Percentiles rank a stretch among this genome's conserved stretches.
phyloP scores from a whole-genome alignment of 768 basidiomycete genomes.

The Lactarius evosmus region DNA sequence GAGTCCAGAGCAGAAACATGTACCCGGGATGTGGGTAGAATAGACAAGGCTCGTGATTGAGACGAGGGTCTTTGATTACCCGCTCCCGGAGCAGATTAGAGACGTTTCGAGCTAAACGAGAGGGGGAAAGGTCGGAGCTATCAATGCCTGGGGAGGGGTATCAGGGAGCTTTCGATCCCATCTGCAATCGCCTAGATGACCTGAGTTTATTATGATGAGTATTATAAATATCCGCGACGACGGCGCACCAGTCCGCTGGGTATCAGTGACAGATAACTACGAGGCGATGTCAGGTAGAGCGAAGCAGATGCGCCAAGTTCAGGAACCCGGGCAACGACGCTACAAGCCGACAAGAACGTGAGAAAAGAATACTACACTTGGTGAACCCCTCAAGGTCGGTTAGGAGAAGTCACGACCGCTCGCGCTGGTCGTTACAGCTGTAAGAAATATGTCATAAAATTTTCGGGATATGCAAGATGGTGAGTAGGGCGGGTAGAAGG shows the following conservation, averaged over 20 bases:
- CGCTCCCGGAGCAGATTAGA: background rate
- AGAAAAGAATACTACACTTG: background rate
- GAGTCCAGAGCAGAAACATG: background rate
- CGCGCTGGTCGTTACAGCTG: background rate
- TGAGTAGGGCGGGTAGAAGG: background rate
- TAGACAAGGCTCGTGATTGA: background rate
- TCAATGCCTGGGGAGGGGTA: background rate
- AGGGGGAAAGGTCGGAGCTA: background rate
- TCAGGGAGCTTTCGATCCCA: constrained; percentile 10
- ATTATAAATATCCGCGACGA: constrained; percentile 7
- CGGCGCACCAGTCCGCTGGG: constrained; percentile 6
- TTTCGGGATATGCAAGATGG: background rate
- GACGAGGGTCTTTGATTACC: background rate
- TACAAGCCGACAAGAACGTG: constrained; percentile 17
- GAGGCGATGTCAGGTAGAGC: constrained; percentile 1
- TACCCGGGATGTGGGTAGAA: background rate
- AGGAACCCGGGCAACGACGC: background rate
- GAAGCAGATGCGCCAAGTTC: constrained; percentile 14
- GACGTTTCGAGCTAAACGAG: background rate
- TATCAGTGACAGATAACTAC: background rate
- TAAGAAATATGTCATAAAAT: background rate
- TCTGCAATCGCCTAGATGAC: background rate
- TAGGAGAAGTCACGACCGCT: background rate
- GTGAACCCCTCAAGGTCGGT: background rate
- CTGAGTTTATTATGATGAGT: background rate